These are phyloP conservation scores for Candida anutae DNA, from an alignment of 1,139 yeast genomes.

Conservation along the genomic window DNA sequence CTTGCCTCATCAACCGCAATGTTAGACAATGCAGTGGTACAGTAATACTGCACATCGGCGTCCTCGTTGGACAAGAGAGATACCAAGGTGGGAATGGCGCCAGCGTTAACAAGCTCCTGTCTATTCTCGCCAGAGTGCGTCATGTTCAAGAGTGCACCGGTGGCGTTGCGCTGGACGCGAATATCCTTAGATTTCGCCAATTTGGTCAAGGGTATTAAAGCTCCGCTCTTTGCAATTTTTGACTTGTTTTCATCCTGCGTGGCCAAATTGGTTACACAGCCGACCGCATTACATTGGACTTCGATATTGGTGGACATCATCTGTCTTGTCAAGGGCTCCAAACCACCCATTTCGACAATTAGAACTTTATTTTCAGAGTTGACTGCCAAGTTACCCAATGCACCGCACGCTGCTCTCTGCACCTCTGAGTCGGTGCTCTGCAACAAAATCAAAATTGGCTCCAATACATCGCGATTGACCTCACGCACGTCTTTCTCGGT, in stretches of 20 bases:
- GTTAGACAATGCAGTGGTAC: conserved; percentile 94
- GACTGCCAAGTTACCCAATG: conserved; percentile 93
- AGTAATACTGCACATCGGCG: conserved; percentile 95
- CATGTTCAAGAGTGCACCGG: conserved; percentile 96
- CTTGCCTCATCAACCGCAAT: conserved; percentile 94
- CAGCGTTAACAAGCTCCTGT: conserved; percentile 93
- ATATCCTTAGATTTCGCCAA: conserved; percentile 90
- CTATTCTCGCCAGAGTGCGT: conserved; percentile 96
- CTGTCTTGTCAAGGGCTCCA: conserved; percentile 91
- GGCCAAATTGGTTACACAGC: conserved; percentile 95
- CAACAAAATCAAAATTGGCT: conserved; percentile 81
- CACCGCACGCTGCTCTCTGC: conserved; percentile 98
- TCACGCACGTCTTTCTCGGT: conserved; percentile 93
- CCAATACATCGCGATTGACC: conserved; percentile 84
- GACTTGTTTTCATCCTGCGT: conserved; percentile 98
- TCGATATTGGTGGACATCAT: conserved; percentile 97
- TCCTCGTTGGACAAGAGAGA: conserved; percentile 82
- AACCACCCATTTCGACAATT: conserved; percentile 96
- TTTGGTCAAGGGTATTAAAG: conserved; percentile 85
- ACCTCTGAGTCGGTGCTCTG: conserved; percentile 90
- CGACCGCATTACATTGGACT: conserved; percentile 98
- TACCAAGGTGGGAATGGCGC: conserved; percentile 94
- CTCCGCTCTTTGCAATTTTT: conserved; percentile 95
- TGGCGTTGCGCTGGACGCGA: conserved; percentile 95
- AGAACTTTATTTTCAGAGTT: conserved; percentile 88